Evolutionary conservation across 176 grass and related monocot species (phyloP).

Genomic region (Microstegium vimineum): DNA sequence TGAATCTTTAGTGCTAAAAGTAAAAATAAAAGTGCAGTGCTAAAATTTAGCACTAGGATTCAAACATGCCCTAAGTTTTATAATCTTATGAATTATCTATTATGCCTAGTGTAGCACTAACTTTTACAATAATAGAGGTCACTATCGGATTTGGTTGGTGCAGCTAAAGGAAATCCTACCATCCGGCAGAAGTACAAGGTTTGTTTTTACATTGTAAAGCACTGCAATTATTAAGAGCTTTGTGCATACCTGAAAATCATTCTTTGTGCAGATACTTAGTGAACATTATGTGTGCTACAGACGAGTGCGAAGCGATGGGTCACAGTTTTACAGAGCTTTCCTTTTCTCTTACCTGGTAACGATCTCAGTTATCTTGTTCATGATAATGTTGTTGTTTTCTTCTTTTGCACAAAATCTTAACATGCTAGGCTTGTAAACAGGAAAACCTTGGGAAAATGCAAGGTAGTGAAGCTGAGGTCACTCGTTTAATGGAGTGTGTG

Average conservation of each 20-base stretch:
- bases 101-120: neutral
- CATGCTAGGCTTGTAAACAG: neutral
- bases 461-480: neutral
- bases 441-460: neutral
- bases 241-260: neutral
- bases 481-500: neutral
- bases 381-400: neutral
- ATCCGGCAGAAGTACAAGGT: slow-evolving; percentile 14
- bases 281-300: neutral
- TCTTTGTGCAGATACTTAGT: slow-evolving; percentile 7
- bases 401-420: neutral
- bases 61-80: no score
- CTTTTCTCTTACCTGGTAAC: slow-evolving; percentile 16
- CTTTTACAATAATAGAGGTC: neutral
- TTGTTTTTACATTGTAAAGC: neutral
- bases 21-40: no score
- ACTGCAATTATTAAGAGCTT: neutral
- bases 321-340: slow-evolving; percentile 14
- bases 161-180: neutral
- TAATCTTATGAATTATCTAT: neutral
- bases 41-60: no score
- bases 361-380: neutral
- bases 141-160: neutral
- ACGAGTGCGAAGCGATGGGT: neutral
- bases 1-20: no score